Percentiles rank a stretch among this genome's conserved stretches.
Evolutionary conservation across 768 basidiomycete genomes (phyloP).

Genomic region (Porphyrellus cyaneotinctus): DNA sequence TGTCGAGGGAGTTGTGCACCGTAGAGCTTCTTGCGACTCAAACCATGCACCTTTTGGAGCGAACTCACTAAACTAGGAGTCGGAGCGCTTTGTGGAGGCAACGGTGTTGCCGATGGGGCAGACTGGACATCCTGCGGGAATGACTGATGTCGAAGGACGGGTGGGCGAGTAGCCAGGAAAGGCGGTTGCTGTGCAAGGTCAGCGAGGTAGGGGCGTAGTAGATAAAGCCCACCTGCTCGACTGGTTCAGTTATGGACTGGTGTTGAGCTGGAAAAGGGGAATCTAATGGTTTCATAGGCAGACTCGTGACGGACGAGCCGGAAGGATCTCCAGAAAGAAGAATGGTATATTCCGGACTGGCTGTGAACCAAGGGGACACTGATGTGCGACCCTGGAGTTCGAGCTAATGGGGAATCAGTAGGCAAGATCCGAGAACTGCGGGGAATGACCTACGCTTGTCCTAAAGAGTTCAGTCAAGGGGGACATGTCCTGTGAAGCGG

Average conservation of each 20-base stretch:
- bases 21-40: slow-evolving; percentile 68
- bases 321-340: slow-evolving; percentile 42
- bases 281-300: not conserved
- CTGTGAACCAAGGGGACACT: slow-evolving; percentile 39
- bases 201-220: slow-evolving; percentile 2
- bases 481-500: slow-evolving; percentile 42
- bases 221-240: slow-evolving; percentile 13
- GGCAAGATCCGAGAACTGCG: not conserved
- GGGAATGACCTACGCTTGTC: slow-evolving; percentile 36
- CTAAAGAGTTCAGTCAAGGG: slow-evolving; percentile 46
- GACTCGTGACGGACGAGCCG: slow-evolving; percentile 13
- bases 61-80: slow-evolving; percentile 55
- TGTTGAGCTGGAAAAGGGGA: slow-evolving; percentile 13
- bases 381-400: slow-evolving; percentile 22
- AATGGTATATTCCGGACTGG: slow-evolving; percentile 36
- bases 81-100: slow-evolving; percentile 20
- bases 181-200: slow-evolving; percentile 4
- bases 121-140: slow-evolving; percentile 28
- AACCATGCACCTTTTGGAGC: slow-evolving; percentile 62
- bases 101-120: not conserved
- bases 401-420: slow-evolving; percentile 16
- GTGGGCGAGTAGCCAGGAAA: slow-evolving; percentile 10
- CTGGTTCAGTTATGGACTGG: not conserved
- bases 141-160: slow-evolving; percentile 28
- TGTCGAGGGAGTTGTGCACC: slow-evolving; percentile 45